Evolutionary conservation across 306 rosid species (phyloP).

Genomic region (Castanea crenata): DNA sequence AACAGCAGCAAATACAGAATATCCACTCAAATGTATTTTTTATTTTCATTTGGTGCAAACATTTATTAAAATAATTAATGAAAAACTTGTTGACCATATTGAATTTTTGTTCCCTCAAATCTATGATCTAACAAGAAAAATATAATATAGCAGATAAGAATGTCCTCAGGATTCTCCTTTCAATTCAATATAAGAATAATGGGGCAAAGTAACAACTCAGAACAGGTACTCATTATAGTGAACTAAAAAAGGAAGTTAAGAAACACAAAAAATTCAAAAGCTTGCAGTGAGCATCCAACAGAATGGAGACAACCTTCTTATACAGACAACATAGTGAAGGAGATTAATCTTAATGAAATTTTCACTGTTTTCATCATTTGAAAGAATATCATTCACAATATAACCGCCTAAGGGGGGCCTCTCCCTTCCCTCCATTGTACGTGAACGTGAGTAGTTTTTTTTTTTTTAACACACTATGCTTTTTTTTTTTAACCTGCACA

Average conservation of each 20-base stretch:
- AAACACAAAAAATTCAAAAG: neutral
- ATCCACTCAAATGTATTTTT: neutral
- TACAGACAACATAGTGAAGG: neutral
- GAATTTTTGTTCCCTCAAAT: neutral
- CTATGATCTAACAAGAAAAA: neutral
- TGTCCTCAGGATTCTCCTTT: slow-evolving; percentile 8
- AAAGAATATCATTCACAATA: slow-evolving; percentile 7
- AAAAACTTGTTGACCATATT: neutral
- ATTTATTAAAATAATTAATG: neutral
- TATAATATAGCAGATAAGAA: neutral
- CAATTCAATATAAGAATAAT: neutral
- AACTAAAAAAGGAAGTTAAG: neutral
- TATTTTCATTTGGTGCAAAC: neutral
- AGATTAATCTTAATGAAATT: neutral
- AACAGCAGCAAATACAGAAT: neutral
- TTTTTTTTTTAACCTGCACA: too few species aligned
- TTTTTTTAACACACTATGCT: too few species aligned
- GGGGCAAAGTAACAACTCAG: neutral
- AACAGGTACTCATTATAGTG: neutral
- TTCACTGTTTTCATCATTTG: neutral
- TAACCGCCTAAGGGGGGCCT: slow-evolving; percentile 8
- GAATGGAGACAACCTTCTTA: neutral
- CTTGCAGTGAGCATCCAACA: neutral
- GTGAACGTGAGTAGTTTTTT: too few species aligned
- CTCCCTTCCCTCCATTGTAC: too few species aligned